Conservation (phyloP, 202 grass and related monocot genomes). For the Schoenoplectus tabernaemontani region DNA sequence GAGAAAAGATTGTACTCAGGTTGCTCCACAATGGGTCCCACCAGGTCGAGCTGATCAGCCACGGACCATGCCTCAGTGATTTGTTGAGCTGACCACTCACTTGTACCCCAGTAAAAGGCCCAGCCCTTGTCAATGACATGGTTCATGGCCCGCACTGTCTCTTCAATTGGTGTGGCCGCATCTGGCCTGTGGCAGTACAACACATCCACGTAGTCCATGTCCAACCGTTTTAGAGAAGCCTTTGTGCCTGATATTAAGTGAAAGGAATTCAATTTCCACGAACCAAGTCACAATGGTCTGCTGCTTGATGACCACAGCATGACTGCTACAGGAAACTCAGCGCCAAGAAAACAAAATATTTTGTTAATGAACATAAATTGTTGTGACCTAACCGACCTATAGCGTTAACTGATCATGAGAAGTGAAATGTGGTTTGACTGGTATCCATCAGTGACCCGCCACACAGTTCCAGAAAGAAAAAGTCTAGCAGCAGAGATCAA, state of each 20-base stretch:
- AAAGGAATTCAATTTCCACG: conserved; percentile 3
- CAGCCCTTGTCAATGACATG: conserved; percentile 82
- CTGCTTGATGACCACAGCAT: neutral
- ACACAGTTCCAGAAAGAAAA: neutral
- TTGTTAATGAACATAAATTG: neutral
- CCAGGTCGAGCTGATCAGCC: conserved; percentile 70
- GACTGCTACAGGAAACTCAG: neutral
- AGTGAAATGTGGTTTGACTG: neutral
- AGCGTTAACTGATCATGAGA: neutral
- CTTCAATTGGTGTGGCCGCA: conserved; percentile 69
- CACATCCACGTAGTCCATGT: conserved; percentile 88
- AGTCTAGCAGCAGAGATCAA: neutral
- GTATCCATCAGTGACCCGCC: neutral
- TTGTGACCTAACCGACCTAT: neutral
- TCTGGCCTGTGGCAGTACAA: conserved; percentile 85
- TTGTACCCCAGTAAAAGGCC: conserved; percentile 97
- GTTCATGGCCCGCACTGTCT: conserved; percentile 89
- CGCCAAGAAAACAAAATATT: neutral
- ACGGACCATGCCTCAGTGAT: conserved; percentile 82
- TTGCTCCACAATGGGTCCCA: conserved; percentile 91
- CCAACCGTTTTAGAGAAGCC: conserved; percentile 57
- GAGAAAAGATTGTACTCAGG: conserved; percentile 97
- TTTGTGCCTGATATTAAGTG: conserved; percentile 32
- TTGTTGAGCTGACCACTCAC: conserved; percentile 91
- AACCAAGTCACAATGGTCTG: neutral